phyloP scores from a whole-genome alignment of 169 alveolate genomes.

The Plasmodium gonderi region DNA sequence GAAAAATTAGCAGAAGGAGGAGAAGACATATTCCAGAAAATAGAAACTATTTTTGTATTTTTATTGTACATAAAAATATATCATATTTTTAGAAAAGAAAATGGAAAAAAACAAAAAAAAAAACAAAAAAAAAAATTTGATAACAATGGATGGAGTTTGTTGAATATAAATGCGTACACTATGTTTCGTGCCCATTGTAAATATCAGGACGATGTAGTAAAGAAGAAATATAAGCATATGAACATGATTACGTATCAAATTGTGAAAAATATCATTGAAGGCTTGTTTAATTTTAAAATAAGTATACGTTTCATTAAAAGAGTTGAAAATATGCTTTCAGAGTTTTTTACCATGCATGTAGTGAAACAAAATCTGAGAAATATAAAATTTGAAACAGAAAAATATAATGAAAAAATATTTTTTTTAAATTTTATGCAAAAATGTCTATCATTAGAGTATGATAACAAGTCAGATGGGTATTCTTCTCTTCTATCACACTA shows the following conservation, averaged over 20 bases:
- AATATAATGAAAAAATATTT: background rate
- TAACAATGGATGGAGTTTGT: too few species aligned
- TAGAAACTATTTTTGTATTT: conserved; percentile 22
- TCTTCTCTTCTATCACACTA: conserved; percentile 40
- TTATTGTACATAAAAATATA: conserved; percentile 27
- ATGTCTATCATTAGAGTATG: conserved; percentile 21
- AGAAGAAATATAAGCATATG: background rate
- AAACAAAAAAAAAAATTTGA: background rate
- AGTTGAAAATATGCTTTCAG: conserved; percentile 24
- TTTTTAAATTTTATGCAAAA: conserved; percentile 35
- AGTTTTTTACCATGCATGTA: conserved; percentile 25
- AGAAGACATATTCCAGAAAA: background rate
- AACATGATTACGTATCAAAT: conserved; percentile 5
- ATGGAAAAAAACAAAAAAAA: background rate
- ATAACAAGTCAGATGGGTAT: background rate
- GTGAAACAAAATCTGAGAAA: conserved; percentile 9
- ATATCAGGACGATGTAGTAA: background rate
- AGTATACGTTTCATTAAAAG: conserved; percentile 11
- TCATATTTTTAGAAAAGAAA: background rate
- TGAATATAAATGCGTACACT: background rate
- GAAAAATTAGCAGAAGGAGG: background rate
- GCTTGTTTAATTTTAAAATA: background rate
- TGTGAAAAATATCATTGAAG: conserved; percentile 6
- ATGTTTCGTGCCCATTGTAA: background rate
- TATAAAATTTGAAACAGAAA: background rate